A percentile compares a stretch with the other conserved stretches of the same genome.
Conservation (phyloP, 2,329 filamentous ascomycete species). For the Aspergillus pseudoterreus region DNA sequence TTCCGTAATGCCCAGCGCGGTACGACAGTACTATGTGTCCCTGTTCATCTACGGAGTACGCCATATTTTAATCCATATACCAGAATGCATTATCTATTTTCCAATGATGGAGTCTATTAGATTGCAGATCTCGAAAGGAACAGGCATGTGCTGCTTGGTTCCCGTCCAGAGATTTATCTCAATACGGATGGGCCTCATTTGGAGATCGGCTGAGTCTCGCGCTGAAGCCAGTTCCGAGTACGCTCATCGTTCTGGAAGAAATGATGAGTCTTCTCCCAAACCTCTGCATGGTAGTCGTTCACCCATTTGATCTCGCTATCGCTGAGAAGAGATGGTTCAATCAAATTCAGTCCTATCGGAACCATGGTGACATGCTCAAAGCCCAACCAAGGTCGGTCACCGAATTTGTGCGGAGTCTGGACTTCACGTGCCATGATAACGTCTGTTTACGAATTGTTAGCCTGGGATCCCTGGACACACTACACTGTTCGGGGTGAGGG, state of each 20-base stretch:
- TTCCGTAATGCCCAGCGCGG: constrained; percentile 3
- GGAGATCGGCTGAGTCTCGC: constrained; percentile 71
- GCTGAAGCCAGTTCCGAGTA: constrained; percentile 75
- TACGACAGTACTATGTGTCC: not conserved
- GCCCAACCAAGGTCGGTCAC: constrained; percentile 87
- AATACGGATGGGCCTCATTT: constrained; percentile 20
- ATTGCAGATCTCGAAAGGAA: not conserved
- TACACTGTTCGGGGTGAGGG: not conserved
- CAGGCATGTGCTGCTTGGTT: no score
- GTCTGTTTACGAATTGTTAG: constrained; percentile 43
- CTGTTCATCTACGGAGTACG: not conserved
- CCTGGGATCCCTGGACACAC: constrained; percentile 2
- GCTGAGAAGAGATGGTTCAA: constrained; percentile 70
- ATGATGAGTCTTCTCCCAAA: constrained; percentile 73
- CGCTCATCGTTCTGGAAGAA: constrained; percentile 71
- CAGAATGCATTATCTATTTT: not conserved
- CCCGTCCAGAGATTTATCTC: not conserved
- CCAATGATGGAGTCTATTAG: not conserved
- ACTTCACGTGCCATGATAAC: constrained; percentile 86
- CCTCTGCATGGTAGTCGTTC: constrained; percentile 77
- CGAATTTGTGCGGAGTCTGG: constrained; percentile 82
- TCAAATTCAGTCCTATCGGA: constrained; percentile 85
- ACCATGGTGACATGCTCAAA: constrained; percentile 98
- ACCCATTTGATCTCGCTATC: constrained; percentile 77
- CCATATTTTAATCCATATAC: not conserved